phyloP scores from a whole-genome alignment of 2,329 filamentous ascomycete genomes.

The Aspergillus japonicus region DNA sequence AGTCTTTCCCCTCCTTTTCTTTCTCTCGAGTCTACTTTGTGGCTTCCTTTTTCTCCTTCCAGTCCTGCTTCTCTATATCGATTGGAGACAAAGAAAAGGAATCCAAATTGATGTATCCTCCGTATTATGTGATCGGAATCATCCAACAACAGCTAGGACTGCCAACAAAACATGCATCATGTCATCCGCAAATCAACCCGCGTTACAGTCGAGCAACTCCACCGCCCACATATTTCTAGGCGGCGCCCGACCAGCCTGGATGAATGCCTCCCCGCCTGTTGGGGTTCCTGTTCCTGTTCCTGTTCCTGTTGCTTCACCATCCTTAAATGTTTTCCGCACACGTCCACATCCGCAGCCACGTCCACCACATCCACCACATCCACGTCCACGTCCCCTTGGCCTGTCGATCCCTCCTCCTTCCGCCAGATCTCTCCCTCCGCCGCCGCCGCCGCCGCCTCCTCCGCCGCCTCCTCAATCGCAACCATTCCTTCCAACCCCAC shows the following conservation, averaged over 20 bases:
- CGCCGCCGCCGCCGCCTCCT: neutral
- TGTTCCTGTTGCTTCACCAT: neutral
- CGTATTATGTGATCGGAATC: too few species aligned
- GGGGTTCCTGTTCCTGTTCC: neutral
- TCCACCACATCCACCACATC: neutral
- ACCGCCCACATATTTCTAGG: constrained; percentile 44
- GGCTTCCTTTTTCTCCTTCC: too few species aligned
- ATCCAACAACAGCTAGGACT: too few species aligned
- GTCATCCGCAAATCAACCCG: neutral
- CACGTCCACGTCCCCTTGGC: neutral
- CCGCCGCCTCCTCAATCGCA: neutral
- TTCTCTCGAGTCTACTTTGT: too few species aligned
- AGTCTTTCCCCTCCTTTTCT: too few species aligned
- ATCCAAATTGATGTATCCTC: too few species aligned
- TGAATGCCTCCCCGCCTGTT: constrained; percentile 21
- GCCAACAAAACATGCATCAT: neutral
- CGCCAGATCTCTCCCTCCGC: neutral
- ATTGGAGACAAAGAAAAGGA: too few species aligned
- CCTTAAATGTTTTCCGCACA: neutral
- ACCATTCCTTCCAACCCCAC: neutral
- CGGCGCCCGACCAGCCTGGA: constrained; percentile 40
- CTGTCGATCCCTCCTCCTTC: neutral
- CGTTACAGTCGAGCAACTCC: constrained; percentile 35
- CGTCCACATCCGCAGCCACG: neutral
- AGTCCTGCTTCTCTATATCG: too few species aligned